Conservation (phyloP, 2,329 filamentous ascomycete species). For the Epichloe uncinata region DNA sequence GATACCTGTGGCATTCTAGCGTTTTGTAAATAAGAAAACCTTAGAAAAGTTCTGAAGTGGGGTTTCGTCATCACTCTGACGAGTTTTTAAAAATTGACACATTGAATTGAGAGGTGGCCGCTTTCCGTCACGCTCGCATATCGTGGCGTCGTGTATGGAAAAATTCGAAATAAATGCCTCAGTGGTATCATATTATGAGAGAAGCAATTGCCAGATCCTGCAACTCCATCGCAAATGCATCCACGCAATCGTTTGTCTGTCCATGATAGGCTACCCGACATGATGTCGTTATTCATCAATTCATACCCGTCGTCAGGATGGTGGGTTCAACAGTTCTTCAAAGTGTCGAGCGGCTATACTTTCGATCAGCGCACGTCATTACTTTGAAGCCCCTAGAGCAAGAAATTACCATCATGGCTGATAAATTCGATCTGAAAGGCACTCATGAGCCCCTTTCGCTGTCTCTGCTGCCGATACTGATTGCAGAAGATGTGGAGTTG, state of each 20-base stretch:
- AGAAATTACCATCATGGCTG: conserved; percentile 23
- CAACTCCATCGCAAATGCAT: not conserved
- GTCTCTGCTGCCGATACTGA: conserved; percentile 38
- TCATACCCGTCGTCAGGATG: not conserved
- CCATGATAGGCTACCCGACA: not conserved
- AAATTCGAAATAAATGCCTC: not conserved
- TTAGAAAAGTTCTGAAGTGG: not conserved
- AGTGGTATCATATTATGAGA: not conserved
- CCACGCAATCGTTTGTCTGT: not conserved
- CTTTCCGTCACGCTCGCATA: not conserved
- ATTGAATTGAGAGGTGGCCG: not conserved
- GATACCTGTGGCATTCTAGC: not conserved
- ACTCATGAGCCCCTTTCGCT: conserved; percentile 33
- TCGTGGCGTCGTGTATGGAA: not conserved
- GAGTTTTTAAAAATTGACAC: not conserved
- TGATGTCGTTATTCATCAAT: not conserved
- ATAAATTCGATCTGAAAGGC: conserved; percentile 40
- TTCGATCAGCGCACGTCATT: not conserved
- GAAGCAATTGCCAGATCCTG: not conserved
- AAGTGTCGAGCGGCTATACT: conserved; percentile 24
- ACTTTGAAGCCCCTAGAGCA: not conserved
- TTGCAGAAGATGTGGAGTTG: conserved; percentile 46
- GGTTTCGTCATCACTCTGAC: not conserved
- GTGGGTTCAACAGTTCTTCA: conserved; percentile 24
- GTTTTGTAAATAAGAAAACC: not conserved